Evolutionary conservation across 345 rosid genomes (phyloP), one percentile per base, ranked within the genome.

Genomic region (Pistacia atlantica): DNA sequence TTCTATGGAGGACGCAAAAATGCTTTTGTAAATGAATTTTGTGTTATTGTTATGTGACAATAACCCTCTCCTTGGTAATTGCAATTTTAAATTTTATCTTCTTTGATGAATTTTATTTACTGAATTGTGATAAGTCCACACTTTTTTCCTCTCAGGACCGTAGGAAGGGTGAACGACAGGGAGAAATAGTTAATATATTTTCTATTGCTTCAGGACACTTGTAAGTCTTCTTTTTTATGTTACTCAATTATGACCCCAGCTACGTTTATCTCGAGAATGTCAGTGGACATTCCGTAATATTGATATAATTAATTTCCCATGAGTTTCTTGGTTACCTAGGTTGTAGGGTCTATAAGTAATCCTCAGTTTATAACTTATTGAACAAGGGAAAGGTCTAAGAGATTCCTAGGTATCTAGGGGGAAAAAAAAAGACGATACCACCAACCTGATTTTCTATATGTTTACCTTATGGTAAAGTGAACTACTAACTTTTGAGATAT

Each of bases 181-280:
- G 98, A 84, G 90, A 87, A 84, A 86, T 90, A 8, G 87, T 94
- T 73, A 94, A 96, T 80, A 92, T 96, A 45, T 96, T 94, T 75
- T 96, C 99, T 67, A 82, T 96, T 68, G 99, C 99, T 80, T 96
- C 99, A 57, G 99, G 99, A 68, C 99, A 96, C 86, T 85, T 96
- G 99, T 96, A 90, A 96, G 97, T 79, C 14, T 72, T 70, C 37
- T 3, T 61, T 35, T 78, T 72, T 67, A 67, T 67, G 80, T 54
- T 45, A 59, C 73, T 71, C 56, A 72, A 73, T 28, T 37, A 62
- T 67, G 73, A 56, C 17, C 10, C 67, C 63, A 22, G 38, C 31
- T 2, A 63, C 45, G 1, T 49, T 20, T 69, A 4, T 62, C 66
- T 54, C 52, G 17, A 51, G 49, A 65, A 5, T 65, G 46, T 22